These are phyloP conservation scores for Scedosporium boydii DNA, from an alignment of 2,329 filamentous ascomycete species.

Conservation along the genomic window DNA sequence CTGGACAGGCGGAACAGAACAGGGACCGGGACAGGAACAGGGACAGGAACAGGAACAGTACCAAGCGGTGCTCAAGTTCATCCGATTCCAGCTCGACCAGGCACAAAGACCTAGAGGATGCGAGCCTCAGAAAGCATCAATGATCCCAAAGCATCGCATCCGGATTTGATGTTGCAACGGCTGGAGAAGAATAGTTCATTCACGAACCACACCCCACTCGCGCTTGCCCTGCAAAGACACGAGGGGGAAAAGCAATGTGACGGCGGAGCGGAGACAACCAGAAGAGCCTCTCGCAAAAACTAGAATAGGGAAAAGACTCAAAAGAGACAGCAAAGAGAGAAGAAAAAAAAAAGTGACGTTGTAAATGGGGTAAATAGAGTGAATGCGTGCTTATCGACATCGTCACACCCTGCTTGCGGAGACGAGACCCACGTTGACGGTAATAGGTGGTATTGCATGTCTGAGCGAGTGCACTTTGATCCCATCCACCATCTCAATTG, in stretches of 20 bases:
- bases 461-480: not conserved
- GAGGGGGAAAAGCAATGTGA: not conserved
- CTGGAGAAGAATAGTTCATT: not conserved
- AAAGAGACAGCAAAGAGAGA: not conserved
- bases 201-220: not conserved
- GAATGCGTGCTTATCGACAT: not conserved
- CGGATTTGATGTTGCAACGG: not conserved
- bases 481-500: not conserved
- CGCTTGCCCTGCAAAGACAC: not conserved
- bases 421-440: not conserved
- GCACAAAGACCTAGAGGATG: too few relatives aligned
- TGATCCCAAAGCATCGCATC: too few relatives aligned
- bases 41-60: too few relatives aligned
- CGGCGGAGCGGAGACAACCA: not conserved
- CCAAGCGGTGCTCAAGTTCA: too few relatives aligned
- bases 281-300: not conserved
- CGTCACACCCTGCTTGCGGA: not conserved
- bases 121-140: too few relatives aligned
- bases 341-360: not conserved
- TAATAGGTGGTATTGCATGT: conserved; percentile 1
- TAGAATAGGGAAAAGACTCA: not conserved
- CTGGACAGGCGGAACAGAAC: too few relatives aligned
- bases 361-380: not conserved
- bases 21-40: too few relatives aligned
- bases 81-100: too few relatives aligned